phyloP scores from a whole-genome alignment of 768 basidiomycete species.

The Crucibulum laeve region DNA sequence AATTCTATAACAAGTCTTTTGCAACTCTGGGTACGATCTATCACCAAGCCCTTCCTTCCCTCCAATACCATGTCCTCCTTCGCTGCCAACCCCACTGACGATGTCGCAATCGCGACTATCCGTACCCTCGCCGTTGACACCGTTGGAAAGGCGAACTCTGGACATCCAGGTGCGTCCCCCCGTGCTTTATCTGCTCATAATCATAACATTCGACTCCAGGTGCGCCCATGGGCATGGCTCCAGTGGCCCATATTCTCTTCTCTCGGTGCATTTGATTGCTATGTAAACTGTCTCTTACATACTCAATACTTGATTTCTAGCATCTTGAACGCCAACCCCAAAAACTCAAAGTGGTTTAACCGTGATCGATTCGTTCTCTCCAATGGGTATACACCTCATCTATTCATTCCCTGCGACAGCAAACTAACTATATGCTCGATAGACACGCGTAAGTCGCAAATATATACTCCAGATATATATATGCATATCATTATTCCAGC shows the following conservation, averaged over 20 bases:
- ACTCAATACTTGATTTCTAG: slow-evolving; percentile 27
- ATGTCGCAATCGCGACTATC: slow-evolving; percentile 64
- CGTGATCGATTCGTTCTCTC: slow-evolving; percentile 96
- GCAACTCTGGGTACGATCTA: slow-evolving; percentile 4
- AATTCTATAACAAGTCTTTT: slow-evolving; percentile 3
- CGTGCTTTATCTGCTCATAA: slow-evolving; percentile 4
- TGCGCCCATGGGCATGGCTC: slow-evolving; percentile 94
- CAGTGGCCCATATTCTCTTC: slow-evolving; percentile 77
- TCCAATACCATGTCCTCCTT: slow-evolving; percentile 33
- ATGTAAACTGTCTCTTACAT: slow-evolving; percentile 5
- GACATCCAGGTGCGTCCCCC: slow-evolving; percentile 69
- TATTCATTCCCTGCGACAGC: not conserved
- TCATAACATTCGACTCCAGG: slow-evolving; percentile 37
- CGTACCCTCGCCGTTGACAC: slow-evolving; percentile 73
- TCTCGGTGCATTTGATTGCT: slow-evolving; percentile 44
- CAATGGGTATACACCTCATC: slow-evolving; percentile 63
- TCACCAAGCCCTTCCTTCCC: slow-evolving; percentile 11
- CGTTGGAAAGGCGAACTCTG: slow-evolving; percentile 87
- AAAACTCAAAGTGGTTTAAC: slow-evolving; percentile 91
- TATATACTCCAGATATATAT: not conserved
- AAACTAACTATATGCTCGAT: slow-evolving; percentile 7
- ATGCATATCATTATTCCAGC: slow-evolving; percentile 28
- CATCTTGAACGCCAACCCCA: slow-evolving; percentile 86
- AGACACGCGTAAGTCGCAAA: slow-evolving; percentile 71
- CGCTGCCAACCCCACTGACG: slow-evolving; percentile 40